Evolutionary conservation across 2,329 filamentous ascomycete genomes (phyloP).

Genomic region (Spiromastix sp.): DNA sequence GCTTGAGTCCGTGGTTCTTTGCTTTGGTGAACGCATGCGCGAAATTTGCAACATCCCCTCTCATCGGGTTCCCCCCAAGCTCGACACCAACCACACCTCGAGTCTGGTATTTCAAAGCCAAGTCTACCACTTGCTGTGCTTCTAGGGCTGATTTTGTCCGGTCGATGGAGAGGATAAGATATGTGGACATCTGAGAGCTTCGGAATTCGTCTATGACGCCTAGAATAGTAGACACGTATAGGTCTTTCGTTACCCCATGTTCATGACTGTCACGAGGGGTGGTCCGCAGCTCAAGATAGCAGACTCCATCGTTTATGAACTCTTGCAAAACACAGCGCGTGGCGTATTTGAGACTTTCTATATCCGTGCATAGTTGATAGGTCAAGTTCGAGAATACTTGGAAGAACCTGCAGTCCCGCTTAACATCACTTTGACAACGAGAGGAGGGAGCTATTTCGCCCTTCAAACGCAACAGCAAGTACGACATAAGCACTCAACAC

Average conservation of each 20-base stretch:
- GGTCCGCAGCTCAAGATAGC: constrained; percentile 70
- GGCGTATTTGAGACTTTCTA: constrained; percentile 48
- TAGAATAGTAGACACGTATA: constrained; percentile 58
- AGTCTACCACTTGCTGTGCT: constrained; percentile 52
- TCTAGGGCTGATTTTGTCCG: constrained; percentile 49
- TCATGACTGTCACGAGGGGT: constrained; percentile 57
- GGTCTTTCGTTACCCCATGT: constrained; percentile 46
- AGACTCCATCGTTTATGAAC: constrained; percentile 61
- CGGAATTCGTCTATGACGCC: constrained; percentile 49
- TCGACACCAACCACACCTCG: constrained; percentile 62
- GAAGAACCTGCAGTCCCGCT: constrained; percentile 52
- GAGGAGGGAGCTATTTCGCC: not conserved
- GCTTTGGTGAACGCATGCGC: constrained; percentile 49
- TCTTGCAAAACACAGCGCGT: constrained; percentile 55
- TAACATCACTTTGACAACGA: not conserved
- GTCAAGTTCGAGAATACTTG: constrained; percentile 70
- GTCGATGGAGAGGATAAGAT: constrained; percentile 66
- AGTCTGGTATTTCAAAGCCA: constrained; percentile 47
- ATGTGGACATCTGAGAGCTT: constrained; percentile 43
- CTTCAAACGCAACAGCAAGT: not conserved
- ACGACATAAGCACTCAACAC: not conserved
- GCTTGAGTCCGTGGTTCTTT: constrained; percentile 42
- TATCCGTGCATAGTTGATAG: constrained; percentile 61
- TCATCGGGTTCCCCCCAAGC: constrained; percentile 64
- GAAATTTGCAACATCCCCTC: constrained; percentile 52